Base-by-base conservation (phyloP, 2,329 filamentous ascomycete genomes). In the Lojkania enalia region DNA sequence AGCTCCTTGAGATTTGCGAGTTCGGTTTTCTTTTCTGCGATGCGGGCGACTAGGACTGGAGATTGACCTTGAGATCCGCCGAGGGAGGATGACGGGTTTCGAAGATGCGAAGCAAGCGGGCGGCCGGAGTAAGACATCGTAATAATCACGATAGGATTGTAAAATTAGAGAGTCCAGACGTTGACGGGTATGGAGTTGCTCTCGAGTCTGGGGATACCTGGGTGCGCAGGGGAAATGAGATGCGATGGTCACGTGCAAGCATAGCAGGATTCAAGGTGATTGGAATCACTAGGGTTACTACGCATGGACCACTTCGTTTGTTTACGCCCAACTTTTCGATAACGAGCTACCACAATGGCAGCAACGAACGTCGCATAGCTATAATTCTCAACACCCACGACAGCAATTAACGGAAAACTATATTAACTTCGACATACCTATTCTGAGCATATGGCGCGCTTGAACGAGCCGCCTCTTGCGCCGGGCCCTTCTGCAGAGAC, bases 1-100 rank as follows among this genome's bases (percentile, higher is more conserved):
- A 95, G 73, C 67, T 94, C 85, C 63, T 83, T 86, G 46, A 94
- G 76, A 59, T 84, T 88, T 57, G 90, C 86, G 4, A 95, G 78
- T 69, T 95, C 89, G 42, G 84, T 83, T 69, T 87, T 90, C 76
- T 95, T 95, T 73, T 94, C 88, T 52, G 87, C 84, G 64, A 95
- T 90, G 52, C 88, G 85, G 33, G 86, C 82, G 40, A 87, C 73
- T 13, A 94, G 76, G 19, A 83, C 81, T 1, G 87, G 82, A 1
- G 87, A 87, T 67, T 88, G 85, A 36, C 82, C 79, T 66, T 39
- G 76, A 20, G 57, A 71, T 42, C 57, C 61, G 43, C 66, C 66
- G 58, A 59, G 63, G 49, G 60, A 66, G 56, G 68, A 72, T 57
- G 82, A 83, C 25, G 80, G 74, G 57, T 64, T 65, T 45, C 86